Evolutionary conservation across 2,329 filamentous ascomycete genomes (phyloP).

Genomic region (Clathrospora elynae): DNA sequence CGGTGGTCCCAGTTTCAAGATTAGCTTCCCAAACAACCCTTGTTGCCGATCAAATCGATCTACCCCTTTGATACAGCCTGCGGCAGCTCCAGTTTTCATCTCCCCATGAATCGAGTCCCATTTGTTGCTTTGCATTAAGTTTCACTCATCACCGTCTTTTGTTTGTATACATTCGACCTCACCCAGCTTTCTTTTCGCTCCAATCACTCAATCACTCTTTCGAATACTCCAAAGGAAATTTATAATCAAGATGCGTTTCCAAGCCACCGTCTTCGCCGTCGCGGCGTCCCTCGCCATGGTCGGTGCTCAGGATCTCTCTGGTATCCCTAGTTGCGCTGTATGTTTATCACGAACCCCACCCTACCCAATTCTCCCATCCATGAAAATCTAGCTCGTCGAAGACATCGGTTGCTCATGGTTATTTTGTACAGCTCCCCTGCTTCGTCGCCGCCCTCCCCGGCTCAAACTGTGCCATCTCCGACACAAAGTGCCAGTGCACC

Average conservation of each 20-base stretch:
- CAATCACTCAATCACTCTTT: neutral
- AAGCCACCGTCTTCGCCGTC: slow-evolving; percentile 28
- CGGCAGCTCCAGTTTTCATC: too few relatives aligned
- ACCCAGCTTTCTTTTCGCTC: too few relatives aligned
- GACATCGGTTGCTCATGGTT: neutral
- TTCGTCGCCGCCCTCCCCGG: slow-evolving; percentile 54
- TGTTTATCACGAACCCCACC: slow-evolving; percentile 10
- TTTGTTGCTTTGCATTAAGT: too few relatives aligned
- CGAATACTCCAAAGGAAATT: neutral
- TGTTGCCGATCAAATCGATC: too few relatives aligned
- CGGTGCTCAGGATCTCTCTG: slow-evolving; percentile 34
- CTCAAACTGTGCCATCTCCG: slow-evolving; percentile 55
- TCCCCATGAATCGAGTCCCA: too few relatives aligned
- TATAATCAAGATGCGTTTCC: slow-evolving; percentile 38
- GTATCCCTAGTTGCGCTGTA: slow-evolving; percentile 46
- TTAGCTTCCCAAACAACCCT: too few relatives aligned
- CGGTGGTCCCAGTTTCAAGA: too few relatives aligned
- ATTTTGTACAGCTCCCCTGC: slow-evolving; percentile 51
- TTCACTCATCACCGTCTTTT: too few relatives aligned
- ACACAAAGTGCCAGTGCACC: slow-evolving; percentile 60
- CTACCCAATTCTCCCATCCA: too few relatives aligned
- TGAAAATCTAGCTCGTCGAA: too few relatives aligned
- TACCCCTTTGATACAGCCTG: too few relatives aligned
- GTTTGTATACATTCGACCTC: too few relatives aligned
- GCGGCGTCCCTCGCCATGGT: slow-evolving; percentile 36